phyloP scores from a whole-genome alignment of 768 basidiomycete genomes.

The Pisolithus orientalis region DNA sequence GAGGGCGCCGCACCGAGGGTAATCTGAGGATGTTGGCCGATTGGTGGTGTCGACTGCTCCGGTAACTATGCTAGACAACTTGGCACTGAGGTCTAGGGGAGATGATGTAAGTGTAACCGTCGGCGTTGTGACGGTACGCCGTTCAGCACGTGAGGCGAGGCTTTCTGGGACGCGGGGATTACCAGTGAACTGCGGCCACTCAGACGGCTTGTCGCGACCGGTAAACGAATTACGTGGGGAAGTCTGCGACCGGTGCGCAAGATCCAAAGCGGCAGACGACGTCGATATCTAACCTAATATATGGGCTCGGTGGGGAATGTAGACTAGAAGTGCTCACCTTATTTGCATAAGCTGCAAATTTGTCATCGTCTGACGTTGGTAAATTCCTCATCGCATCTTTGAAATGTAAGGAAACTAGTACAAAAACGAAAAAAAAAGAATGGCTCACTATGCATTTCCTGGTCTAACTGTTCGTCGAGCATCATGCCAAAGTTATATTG shows the following conservation, averaged over 20 bases:
- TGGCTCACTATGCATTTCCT: constrained; percentile 86
- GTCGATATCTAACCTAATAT: constrained; percentile 54
- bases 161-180: constrained; percentile 57
- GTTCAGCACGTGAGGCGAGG: constrained; percentile 47
- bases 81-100: constrained; percentile 42
- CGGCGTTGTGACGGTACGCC: constrained; percentile 72
- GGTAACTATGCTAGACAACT: constrained; percentile 43
- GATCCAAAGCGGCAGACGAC: constrained; percentile 87
- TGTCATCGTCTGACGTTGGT: constrained; percentile 87
- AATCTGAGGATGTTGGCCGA: constrained; percentile 56
- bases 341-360: constrained; percentile 58
- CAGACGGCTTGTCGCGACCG: constrained; percentile 70
- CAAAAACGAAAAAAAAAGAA: constrained; percentile 4
- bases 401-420: constrained; percentile 10
- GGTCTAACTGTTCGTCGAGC: constrained; percentile 88
- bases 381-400: constrained; percentile 84
- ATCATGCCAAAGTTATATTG: constrained; percentile 82
- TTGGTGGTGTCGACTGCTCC: constrained; percentile 58
- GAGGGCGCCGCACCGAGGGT: constrained; percentile 33
- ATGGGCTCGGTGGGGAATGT: constrained; percentile 4
- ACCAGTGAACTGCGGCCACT: constrained; percentile 89
- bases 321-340: constrained; percentile 43
- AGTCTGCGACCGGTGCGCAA: constrained; percentile 84
- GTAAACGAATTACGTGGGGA: constrained; percentile 59
- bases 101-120: constrained; percentile 57